These are phyloP conservation scores for Collybia sp. DNA, from an alignment of 768 basidiomycete species.

Conservation along the genomic window DNA sequence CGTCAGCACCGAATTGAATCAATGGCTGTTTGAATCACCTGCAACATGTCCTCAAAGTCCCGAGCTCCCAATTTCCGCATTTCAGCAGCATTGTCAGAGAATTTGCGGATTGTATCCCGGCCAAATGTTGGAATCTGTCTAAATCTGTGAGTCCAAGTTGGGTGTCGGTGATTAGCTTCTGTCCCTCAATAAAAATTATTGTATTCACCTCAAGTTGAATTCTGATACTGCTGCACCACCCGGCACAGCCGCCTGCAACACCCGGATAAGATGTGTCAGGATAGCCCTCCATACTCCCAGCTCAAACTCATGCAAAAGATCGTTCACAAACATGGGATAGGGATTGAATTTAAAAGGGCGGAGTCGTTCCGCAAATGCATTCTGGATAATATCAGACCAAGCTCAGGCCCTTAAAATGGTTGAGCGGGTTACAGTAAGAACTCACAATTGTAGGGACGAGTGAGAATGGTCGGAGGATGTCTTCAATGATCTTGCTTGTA, in stretches of 20 bases:
- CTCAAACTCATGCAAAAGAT: constrained; percentile 28
- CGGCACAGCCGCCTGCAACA: constrained; percentile 11
- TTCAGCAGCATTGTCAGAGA: neutral
- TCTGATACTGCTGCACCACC: constrained; percentile 6
- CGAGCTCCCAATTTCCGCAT: neutral
- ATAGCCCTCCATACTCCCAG: constrained; percentile 26
- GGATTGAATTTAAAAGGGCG: constrained; percentile 12
- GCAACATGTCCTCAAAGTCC: neutral
- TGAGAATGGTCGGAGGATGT: constrained; percentile 7
- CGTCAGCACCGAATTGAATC: neutral
- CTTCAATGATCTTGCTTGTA: constrained; percentile 1
- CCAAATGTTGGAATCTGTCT: constrained; percentile 1
- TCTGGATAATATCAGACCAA: constrained; percentile 11
- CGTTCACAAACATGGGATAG: constrained; percentile 16
- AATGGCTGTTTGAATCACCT: neutral
- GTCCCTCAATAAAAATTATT: neutral
- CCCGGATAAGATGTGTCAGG: constrained; percentile 22
- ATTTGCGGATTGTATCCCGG: neutral
- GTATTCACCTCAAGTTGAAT: constrained; percentile 16
- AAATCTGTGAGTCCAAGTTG: neutral
- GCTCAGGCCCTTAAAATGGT: neutral
- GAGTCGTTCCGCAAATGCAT: constrained; percentile 17
- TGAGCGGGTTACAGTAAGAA: neutral
- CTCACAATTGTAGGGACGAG: constrained; percentile 13
- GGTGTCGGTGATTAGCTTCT: no score